Evolutionary conservation across 202 grass and related monocot species (phyloP), one percentile per base, ranked within the genome.

Genomic region (Thinopyrum obtusiflorum): DNA sequence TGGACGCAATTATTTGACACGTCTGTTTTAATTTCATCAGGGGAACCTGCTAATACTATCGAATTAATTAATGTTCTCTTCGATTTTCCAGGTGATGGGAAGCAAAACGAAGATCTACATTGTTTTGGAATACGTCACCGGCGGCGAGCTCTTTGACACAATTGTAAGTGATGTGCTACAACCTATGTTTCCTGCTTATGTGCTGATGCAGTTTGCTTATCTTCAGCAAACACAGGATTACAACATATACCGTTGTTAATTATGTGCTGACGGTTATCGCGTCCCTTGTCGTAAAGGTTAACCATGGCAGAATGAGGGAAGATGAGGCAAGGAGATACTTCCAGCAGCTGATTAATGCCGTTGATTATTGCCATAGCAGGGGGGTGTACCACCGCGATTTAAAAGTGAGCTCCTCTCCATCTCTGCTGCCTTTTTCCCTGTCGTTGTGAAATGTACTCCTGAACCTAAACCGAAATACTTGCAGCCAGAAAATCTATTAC

Each of bases 281-380:
- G 12, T 12, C 83, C 35, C 23, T 81, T 24, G 15, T 82, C 26
- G 25, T 83, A 51, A 89, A 95, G 93, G 90, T 87, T 82, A 95
- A 95, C 66, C 88, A 92, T 65, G 93, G 93, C 17, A 82, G 93
- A 14, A 92, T 95, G 93, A 92, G 90, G 68, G 93, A 95, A 83
- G 90, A 92, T 83, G 90, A 95, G 65, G 93, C 90, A 47, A 88
- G 90, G 69, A 91, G 86, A 78, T 95, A 92, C 76, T 95, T 95
- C 69, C 93, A 95, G 68, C 93, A 95, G 77, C 79, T 95, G 79
- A 95, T 92, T 75, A 91, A 95, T 87, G 90, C 93, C 21, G 93
- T 95, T 42, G 93, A 95, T 92, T 95, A 95, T 68, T 95, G 90
- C 69, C 93, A 95, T 86, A 95, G 93, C 82, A 95, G 93, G 81